Base-by-base conservation (phyloP, 1,284 basidiomycete species). In the Omphalotus olearius region DNA sequence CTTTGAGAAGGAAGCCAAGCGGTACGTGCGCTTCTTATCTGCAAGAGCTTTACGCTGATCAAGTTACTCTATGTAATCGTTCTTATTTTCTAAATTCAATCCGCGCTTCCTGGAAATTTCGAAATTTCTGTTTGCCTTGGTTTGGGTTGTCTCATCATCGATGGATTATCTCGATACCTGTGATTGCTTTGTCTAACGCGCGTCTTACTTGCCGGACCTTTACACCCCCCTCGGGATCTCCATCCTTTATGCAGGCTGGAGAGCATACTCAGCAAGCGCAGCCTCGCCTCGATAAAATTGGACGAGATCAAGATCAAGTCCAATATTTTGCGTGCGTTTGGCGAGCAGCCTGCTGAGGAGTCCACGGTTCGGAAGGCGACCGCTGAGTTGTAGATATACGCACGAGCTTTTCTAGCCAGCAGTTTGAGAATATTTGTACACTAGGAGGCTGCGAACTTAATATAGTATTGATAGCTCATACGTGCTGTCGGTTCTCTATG, bases 261-360 rank as follows among this genome's bases (percentile, higher is more conserved):
- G 49, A 77, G 76, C 57, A 86, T 93, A 61, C 74, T 94, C 53
- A 72, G 74, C 64, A 93, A 92, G 73, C 80, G 83, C 52, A 83
- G 76, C 35, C 72, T 98, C 38, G 77, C 88, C 4, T 75, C 80
- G 0, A 69, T 77, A 48, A 98, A 98, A 72, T 73, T 95, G 41
- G 96, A 99, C 67, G 93, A 98, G 74, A 84, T 98, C 62, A 91
- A 93, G 71, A 81, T 90, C 68, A 96, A 95, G 76, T 78, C 80
- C 47, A 98, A 98, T 72, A 82, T 97, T 59, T 81, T 97, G 50
- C 68, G 74, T 7, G 81, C 91, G 0, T 96, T 97, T 64, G 71
- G 75, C 18, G 71, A 70, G 47, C 69, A 79, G 59, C 79, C 80
- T 64, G 68, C 65, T 33, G 72, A 71, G 56, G 73, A 75, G 47